phyloP scores from a whole-genome alignment of 345 rosid genomes.

The Ceriops decandra region DNA sequence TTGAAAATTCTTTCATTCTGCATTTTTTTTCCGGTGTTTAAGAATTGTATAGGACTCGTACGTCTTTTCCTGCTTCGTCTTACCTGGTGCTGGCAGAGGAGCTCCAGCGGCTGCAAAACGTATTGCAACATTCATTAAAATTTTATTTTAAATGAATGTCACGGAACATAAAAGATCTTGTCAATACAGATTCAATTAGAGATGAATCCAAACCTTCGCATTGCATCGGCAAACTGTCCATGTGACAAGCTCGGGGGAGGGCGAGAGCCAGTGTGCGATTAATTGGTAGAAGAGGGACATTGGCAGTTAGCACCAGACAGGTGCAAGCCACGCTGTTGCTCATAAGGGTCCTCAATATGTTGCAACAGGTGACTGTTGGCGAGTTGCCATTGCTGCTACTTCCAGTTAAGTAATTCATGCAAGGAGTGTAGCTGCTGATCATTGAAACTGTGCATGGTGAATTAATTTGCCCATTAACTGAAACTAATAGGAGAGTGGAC shows the following conservation, averaged over 20 bases:
- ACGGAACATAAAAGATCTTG: too few species aligned
- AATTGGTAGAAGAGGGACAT: conserved; percentile 64
- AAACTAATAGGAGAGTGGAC: conserved; percentile 17
- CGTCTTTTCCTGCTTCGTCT: neutral
- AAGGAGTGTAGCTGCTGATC: conserved; percentile 79
- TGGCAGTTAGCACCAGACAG: conserved; percentile 72
- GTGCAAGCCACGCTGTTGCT: conserved; percentile 54
- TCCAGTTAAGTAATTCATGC: conserved; percentile 76
- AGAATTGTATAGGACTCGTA: too few species aligned
- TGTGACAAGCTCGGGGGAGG: conserved; percentile 70
- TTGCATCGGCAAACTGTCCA: conserved; percentile 54
- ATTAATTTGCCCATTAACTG: conserved; percentile 57
- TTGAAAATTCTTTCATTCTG: too few species aligned
- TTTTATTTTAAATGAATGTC: too few species aligned
- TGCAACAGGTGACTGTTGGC: conserved; percentile 66
- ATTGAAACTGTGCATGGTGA: conserved; percentile 78
- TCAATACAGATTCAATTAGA: neutral
- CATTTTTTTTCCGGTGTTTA: too few species aligned
- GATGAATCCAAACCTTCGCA: conserved; percentile 56
- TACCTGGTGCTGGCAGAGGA: conserved; percentile 92
- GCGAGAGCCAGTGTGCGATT: conserved; percentile 56
- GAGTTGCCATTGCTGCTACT: conserved; percentile 54
- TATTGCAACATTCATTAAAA: neutral
- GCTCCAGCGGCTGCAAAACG: conserved; percentile 62
- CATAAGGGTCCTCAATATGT: conserved; percentile 47